Conservation (phyloP, 176 grass and related monocot genomes). For the Aegilops speltoides region DNA sequence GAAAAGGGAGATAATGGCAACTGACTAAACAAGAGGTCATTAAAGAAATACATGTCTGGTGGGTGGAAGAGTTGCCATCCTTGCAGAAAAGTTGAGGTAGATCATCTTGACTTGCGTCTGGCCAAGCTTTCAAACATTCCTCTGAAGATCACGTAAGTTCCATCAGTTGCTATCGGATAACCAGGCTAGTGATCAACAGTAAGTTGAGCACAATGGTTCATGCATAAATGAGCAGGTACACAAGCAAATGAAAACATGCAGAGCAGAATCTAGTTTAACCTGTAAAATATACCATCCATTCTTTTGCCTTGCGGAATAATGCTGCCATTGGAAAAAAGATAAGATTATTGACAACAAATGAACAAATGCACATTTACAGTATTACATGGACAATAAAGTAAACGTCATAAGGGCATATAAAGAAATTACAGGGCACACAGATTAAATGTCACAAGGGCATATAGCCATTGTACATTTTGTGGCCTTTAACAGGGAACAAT, state of each 20-base stretch:
- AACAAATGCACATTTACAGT: background rate
- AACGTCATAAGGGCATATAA: background rate
- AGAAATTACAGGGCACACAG: background rate
- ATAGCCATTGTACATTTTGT: background rate
- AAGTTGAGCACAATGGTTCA: background rate
- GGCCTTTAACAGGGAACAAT: background rate
- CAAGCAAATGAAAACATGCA: background rate
- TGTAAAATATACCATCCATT: background rate
- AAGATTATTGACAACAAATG: background rate
- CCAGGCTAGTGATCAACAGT: background rate
- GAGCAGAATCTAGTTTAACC: background rate
- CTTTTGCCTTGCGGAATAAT: background rate
- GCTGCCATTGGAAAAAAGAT: background rate
- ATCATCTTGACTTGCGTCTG: background rate
- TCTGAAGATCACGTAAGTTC: background rate
- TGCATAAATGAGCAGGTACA: background rate
- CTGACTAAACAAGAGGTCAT: background rate
- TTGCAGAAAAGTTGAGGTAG: background rate
- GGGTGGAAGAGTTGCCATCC: background rate
- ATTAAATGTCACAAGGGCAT: background rate
- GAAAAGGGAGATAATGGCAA: background rate
- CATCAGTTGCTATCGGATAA: background rate
- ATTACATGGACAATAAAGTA: background rate
- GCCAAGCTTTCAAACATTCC: background rate
- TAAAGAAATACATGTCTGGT: background rate